These are phyloP conservation scores for Quercus lobata DNA, from an alignment of 331 rosid species.

Conservation along the genomic window DNA sequence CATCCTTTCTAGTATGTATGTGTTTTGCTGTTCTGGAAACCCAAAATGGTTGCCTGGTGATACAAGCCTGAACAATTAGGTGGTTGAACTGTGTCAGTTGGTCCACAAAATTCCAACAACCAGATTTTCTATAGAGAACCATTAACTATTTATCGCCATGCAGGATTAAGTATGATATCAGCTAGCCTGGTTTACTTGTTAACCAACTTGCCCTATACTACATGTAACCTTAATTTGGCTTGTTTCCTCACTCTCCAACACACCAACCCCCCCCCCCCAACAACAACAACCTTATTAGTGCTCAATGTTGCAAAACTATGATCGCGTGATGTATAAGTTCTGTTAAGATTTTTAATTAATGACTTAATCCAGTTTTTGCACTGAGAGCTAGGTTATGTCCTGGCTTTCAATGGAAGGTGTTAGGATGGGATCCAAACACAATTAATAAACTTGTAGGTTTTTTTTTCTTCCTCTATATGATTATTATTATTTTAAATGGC, in stretches of 20 bases:
- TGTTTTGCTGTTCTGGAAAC: neutral
- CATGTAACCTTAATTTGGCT: neutral
- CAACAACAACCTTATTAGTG: neutral
- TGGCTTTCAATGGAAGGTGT: neutral
- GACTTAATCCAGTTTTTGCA: neutral
- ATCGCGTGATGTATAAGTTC: neutral
- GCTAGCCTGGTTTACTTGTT: neutral
- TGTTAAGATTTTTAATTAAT: neutral
- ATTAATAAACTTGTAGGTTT: neutral
- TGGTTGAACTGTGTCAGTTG: neutral
- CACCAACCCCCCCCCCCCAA: fast-evolving
- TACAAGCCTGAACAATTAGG: neutral
- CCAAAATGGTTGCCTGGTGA: neutral
- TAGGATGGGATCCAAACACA: neutral
- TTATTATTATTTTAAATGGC: slow-evolving; percentile 19
- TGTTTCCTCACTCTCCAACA: neutral
- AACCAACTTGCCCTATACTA: neutral
- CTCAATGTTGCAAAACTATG: neutral
- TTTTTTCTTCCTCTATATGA: neutral
- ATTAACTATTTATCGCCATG: neutral
- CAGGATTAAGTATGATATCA: neutral
- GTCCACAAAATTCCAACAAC: neutral
- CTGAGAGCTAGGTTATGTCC: neutral
- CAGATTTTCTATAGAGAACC: neutral
- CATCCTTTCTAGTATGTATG: neutral